Base-by-base conservation (phyloP, 108 stramenopile genomes). In the Cyclotella sp. region DNA sequence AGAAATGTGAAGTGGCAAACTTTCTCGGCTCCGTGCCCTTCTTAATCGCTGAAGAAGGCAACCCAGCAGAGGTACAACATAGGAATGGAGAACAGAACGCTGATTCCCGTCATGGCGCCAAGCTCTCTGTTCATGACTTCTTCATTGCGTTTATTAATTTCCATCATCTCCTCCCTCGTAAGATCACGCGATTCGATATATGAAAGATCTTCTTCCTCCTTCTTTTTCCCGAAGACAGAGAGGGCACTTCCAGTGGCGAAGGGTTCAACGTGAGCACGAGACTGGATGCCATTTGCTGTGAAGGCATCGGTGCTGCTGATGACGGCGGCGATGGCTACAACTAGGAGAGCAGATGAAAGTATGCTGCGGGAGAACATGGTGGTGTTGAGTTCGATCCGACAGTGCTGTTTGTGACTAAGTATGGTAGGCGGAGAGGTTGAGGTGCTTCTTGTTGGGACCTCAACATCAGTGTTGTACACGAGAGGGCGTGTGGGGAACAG, bases 41-140 rank as follows among this genome's bases (percentile, higher is more conserved):
- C 26, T 85, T 65, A 85, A 8, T 93, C 92, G 70, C 84, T 75
- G 78, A 92, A 95, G 76, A 95, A 95, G 15, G 91, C 94, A 53
- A 95, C 94, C 91, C 91, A 95, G 67, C 91, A 92, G 11, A 95
- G 85, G 67, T 95, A 95, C 27, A 95, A 76, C 59, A 95, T 95
- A 29, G 94, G 94, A 49, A 95, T 61, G 19, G 81, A 83, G 59
- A 93, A 65, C 49, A 95, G 65, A 52, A 95, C 81, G 65, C 86
- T 86, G 72, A 91, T 88, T 26, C 78, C 89, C 44, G 92, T 90
- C 94, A 95, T 95, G 15, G 78, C 82, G 18, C 29, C 19, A 21
- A 94, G 74, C 85, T 94, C 93, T 68, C 77, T 86, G 55, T 95
- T 92, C 94, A 95, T 95, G 45, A 95, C 89, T 28, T 93, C 77